These are phyloP conservation scores for Teunomyces stri DNA, from an alignment of 805 yeast species.

Conservation along the genomic window DNA sequence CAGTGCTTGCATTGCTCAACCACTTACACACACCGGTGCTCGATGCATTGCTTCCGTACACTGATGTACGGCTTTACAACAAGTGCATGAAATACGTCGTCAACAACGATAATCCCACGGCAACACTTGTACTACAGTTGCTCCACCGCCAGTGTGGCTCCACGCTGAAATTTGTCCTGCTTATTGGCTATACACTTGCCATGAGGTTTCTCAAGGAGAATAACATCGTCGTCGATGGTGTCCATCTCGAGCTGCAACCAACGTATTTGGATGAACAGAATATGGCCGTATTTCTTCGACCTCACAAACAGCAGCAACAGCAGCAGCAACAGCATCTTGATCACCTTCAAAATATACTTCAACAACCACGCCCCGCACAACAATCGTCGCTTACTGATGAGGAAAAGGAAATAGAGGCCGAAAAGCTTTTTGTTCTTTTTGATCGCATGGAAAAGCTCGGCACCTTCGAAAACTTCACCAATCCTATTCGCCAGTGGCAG, in stretches of 20 bases:
- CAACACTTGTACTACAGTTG: neutral
- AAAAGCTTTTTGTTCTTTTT: conserved; percentile 38
- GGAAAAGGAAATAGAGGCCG: conserved; percentile 46
- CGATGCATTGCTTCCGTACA: neutral
- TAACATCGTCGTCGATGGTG: conserved; percentile 12
- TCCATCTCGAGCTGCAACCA: conserved; percentile 15
- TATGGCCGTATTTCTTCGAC: neutral
- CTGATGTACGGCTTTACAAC: neutral
- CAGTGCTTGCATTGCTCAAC: neutral
- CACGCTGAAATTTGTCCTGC: conserved; percentile 14
- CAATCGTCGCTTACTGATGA: conserved; percentile 31
- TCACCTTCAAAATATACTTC: neutral
- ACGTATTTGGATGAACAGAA: conserved; percentile 11
- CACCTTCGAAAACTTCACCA: conserved; percentile 32
- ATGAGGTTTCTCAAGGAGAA: conserved; percentile 13
- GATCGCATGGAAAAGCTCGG: conserved; percentile 40
- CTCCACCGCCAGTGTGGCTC: neutral
- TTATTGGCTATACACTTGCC: conserved; percentile 20
- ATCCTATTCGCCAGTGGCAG: conserved; percentile 40
- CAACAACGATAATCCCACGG: neutral
- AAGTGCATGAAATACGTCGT: neutral
- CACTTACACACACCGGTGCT: neutral
- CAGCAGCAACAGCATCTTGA: neutral
- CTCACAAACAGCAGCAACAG: neutral
- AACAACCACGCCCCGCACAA: neutral